phyloP scores from a whole-genome alignment of 495 filamentous ascomycete species.

The Aspergillus panamensis region DNA sequence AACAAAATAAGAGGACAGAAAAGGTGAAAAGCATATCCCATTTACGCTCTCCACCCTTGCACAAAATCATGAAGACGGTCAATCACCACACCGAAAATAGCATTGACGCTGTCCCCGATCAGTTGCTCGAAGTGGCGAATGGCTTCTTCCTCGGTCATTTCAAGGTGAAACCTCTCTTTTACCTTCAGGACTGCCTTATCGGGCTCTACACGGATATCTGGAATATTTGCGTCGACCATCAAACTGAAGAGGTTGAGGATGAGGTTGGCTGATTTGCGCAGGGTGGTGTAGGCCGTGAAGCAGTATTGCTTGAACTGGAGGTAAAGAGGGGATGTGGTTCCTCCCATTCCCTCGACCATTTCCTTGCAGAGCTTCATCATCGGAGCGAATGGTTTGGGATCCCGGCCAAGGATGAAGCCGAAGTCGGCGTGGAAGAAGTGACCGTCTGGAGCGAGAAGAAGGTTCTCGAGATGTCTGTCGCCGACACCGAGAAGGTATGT shows the following conservation, averaged over 20 bases:
- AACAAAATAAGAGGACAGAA: not conserved
- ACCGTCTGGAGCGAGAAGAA: constrained; percentile 81
- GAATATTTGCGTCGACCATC: constrained; percentile 97
- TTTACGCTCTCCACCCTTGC: constrained; percentile 76
- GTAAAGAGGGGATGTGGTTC: constrained; percentile 72
- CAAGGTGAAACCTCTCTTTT: constrained; percentile 86
- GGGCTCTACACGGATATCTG: constrained; percentile 87
- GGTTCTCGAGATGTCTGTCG: constrained; percentile 93
- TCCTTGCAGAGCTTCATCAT: constrained; percentile 96
- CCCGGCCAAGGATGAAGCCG: constrained; percentile 94
- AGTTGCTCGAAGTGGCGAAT: constrained; percentile 80
- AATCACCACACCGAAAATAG: constrained; percentile 87
- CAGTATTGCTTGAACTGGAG: constrained; percentile 88
- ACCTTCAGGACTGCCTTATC: constrained; percentile 93
- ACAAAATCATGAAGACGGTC: constrained; percentile 92
- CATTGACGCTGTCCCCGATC: constrained; percentile 84
- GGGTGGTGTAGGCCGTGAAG: constrained; percentile 88
- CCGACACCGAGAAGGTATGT: constrained; percentile 98
- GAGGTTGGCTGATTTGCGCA: constrained; percentile 82
- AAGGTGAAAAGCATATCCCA: not conserved
- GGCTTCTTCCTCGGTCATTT: constrained; percentile 91
- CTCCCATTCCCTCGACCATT: constrained; percentile 99
- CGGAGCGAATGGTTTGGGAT: constrained; percentile 95
- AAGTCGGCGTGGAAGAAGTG: constrained; percentile 99
- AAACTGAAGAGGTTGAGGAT: constrained; percentile 96